Conservation (phyloP, 352 stramenopile genomes). For the Phytophthora hibernalis region DNA sequence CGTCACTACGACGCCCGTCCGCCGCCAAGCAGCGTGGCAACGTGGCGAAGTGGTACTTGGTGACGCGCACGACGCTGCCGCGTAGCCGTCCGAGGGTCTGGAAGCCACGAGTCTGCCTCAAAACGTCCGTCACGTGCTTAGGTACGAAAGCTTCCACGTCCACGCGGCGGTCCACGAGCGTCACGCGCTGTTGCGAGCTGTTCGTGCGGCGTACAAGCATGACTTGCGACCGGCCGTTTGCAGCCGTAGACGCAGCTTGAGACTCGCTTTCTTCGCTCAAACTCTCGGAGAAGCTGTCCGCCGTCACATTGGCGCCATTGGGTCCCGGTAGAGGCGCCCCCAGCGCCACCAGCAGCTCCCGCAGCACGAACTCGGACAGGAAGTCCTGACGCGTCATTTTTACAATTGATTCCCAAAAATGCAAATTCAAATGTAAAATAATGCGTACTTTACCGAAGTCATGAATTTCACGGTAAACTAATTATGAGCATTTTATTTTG, state of each 20-base stretch:
- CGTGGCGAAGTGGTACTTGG: conserved; percentile 71
- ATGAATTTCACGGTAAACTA: no score
- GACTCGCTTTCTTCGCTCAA: conserved; percentile 71
- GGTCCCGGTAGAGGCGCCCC: conserved; percentile 12
- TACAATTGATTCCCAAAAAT: conserved; percentile 6
- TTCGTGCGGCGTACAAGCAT: conserved; percentile 62
- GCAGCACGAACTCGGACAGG: conserved; percentile 59
- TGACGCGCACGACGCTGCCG: conserved; percentile 60
- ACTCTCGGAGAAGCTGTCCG: conserved; percentile 48
- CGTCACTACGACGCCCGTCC: conserved; percentile 14
- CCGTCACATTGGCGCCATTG: not conserved
- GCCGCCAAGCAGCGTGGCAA: conserved; percentile 38
- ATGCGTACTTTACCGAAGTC: not conserved
- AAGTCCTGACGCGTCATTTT: conserved; percentile 33
- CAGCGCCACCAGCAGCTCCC: conserved; percentile 63
- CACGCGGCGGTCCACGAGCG: conserved; percentile 58
- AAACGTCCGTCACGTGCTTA: conserved; percentile 13
- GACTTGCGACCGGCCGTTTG: conserved; percentile 37
- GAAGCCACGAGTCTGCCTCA: conserved; percentile 39
- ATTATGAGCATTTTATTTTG: no score
- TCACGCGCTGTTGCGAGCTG: conserved; percentile 44
- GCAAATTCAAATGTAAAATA: no score
- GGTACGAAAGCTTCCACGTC: conserved; percentile 64
- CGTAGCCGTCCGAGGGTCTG: conserved; percentile 49
- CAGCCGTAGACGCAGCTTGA: conserved; percentile 28